Evolutionary conservation across 2,329 filamentous ascomycete species (phyloP).

Genomic region (Scedosporium dehoogii): DNA sequence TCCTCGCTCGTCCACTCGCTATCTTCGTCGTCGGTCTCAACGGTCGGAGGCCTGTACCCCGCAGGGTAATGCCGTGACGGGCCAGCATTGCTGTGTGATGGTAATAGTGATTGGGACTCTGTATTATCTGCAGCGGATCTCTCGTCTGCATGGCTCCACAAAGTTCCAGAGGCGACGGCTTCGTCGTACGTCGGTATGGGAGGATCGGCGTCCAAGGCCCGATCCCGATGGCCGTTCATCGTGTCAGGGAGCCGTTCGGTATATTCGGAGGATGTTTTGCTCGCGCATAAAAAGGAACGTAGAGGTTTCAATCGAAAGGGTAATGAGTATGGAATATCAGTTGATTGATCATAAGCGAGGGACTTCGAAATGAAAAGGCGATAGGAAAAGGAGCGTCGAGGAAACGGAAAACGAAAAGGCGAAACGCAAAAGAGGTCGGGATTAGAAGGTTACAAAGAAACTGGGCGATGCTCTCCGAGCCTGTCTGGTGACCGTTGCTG

Average conservation of each 20-base stretch:
- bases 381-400: background rate
- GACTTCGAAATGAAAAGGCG: background rate
- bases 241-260: background rate
- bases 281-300: background rate
- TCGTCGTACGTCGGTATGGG: constrained; percentile 17
- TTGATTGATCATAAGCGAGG: background rate
- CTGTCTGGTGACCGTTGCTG: background rate
- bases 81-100: constrained; percentile 30
- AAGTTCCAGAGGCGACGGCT: constrained; percentile 10
- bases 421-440: background rate
- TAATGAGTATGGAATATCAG: background rate
- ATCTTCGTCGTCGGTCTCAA: constrained; percentile 64
- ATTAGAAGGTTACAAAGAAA: background rate
- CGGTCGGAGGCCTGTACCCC: constrained; percentile 71
- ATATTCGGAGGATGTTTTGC: background rate
- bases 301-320: background rate
- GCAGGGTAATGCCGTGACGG: constrained; percentile 31
- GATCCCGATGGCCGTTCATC: constrained; percentile 9
- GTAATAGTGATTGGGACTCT: constrained; percentile 69
- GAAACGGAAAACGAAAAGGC: background rate
- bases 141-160: constrained; percentile 28
- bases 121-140: constrained; percentile 60
- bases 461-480: background rate
- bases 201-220: constrained; percentile 15
- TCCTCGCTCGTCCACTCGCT: constrained; percentile 39